Base-by-base conservation (phyloP, 1,139 yeast species). In the Pichia sp. region DNA sequence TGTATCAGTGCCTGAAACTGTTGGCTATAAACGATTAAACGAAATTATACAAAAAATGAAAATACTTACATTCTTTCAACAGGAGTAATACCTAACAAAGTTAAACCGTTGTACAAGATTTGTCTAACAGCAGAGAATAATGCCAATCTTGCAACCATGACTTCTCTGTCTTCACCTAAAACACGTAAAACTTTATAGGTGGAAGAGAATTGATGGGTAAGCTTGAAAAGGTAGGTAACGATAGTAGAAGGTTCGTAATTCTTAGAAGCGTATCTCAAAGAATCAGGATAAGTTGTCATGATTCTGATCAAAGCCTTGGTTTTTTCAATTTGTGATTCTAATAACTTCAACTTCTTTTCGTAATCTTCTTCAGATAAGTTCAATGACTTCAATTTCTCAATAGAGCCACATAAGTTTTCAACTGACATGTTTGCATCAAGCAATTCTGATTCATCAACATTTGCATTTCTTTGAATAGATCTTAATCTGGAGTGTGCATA, bases 181-280 rank as follows among this genome's bases (percentile, higher is more conserved):
- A 94, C 98, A 96, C 98, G 88, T 65, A 94, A 74, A 46, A 86
- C 82, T 62, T 90, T 96, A 68, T 92, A 92, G 68, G 97, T 86
- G 36, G 94, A 86, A 11, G 97, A 90, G 38, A 94, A 96, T 66
- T 82, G 83, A 64, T 94, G 98, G 27, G 97, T 80, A 60, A 92
- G 75, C 66, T 76, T 84, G 78, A 94, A 92, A 64, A 92, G 75
- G 66, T 88, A 92, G 16, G 98, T 92, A 51, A 92, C 97, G 48
- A 94, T 72, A 27, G 97, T 90, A 23, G 96, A 82, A 45, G 99
- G 97, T 69, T 92, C 99, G 56, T 78, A 76, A 48, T 86, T 87
- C 66, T 84, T 83, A 56, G 79, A 72, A 6, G 98, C 95, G 59
- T 79, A 83, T 68, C 85, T 79, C 60, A 94, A 72, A 38, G 79